Evolutionary conservation across 805 yeast genomes (phyloP), one percentile per base, ranked within the genome.

Genomic region (Saturnispora ahearnii): DNA sequence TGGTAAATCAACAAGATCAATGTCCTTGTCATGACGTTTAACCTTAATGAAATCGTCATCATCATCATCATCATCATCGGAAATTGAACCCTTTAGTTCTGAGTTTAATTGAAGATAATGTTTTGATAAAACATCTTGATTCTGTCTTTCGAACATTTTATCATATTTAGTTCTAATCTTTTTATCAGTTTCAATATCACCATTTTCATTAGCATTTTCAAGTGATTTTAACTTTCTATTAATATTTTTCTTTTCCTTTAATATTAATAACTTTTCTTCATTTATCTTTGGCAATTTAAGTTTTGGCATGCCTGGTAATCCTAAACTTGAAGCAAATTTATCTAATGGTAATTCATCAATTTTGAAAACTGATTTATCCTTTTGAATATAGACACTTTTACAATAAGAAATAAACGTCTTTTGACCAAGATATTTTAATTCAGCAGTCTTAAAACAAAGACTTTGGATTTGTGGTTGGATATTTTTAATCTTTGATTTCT

Each of bases 261-360:
- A 70, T 55, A 68, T 71, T 48, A 65, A 64, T 32, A 73, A 59
- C 24, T 72, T 67, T 34, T 57, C 66, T 41, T 67, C 69, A 13
- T 81, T 84, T 40, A 72, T 72, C 21, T 77, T 76, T 55, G 72
- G 68, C 50, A 91, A 76, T 63, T 87, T 89, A 59, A 93, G 84
- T 59, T 86, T 83, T 41, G 99, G 99, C 3, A 96, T 96, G 49
- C 97, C 96, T 1, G 98, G 96, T 41, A 93, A 74, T 9, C 99
- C 99, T 44, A 90, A 66, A 4, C 96, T 85, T 52, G 78, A 78
- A 5, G 99, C 98, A 66, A 73, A 89, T 50, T 78, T 86, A 55
- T 91, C 96, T 2, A 83, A 69, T 3, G 96, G 95, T 3, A 91
- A 63, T 44, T 79, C 78, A 11, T 81, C 85, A 37, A 89, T 74